phyloP scores from a whole-genome alignment of 805 yeast species.

The Teunomyces funiuensis region DNA sequence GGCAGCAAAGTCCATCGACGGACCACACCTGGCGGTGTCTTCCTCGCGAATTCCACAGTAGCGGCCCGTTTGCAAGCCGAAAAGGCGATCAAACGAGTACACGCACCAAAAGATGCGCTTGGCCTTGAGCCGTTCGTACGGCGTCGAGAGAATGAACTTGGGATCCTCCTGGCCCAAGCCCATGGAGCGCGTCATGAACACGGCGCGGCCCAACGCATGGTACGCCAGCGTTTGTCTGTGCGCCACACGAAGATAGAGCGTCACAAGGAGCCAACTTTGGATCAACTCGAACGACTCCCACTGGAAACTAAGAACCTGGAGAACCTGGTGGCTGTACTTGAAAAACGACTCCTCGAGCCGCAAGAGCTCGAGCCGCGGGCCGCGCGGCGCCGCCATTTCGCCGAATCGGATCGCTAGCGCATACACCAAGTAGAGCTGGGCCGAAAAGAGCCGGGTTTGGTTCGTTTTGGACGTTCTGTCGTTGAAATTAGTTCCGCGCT shows the following conservation, averaged over 20 bases:
- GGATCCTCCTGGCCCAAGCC: conserved; percentile 26
- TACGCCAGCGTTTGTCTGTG: conserved; percentile 39
- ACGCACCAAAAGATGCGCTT: conserved; percentile 56
- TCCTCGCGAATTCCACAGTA: conserved; percentile 34
- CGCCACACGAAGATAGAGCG: conserved; percentile 36
- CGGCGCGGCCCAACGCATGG: conserved; percentile 35
- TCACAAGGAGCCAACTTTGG: conserved; percentile 40
- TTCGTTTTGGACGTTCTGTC: conserved; percentile 23
- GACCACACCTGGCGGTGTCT: conserved; percentile 37
- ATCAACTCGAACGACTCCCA: conserved; percentile 45
- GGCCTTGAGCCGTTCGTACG: conserved; percentile 47
- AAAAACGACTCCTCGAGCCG: conserved; percentile 34
- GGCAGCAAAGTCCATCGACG: conserved; percentile 24
- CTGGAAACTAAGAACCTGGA: conserved; percentile 35
- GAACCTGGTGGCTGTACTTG: conserved; percentile 32
- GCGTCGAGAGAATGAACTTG: conserved; percentile 22
- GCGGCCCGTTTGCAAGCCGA: conserved; percentile 55
- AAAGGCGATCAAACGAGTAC: conserved; percentile 52
- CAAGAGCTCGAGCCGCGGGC: conserved; percentile 28
- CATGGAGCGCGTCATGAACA: conserved; percentile 38
- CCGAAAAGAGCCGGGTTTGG: conserved; percentile 49
- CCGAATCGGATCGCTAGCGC: conserved; percentile 52
- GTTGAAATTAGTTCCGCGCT: conserved; percentile 13
- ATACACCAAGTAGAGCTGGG: conserved; percentile 48
- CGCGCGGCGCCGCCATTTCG: conserved; percentile 37